Conservation (phyloP, 1,284 basidiomycete genomes). For the Trichosporon sp. region DNA sequence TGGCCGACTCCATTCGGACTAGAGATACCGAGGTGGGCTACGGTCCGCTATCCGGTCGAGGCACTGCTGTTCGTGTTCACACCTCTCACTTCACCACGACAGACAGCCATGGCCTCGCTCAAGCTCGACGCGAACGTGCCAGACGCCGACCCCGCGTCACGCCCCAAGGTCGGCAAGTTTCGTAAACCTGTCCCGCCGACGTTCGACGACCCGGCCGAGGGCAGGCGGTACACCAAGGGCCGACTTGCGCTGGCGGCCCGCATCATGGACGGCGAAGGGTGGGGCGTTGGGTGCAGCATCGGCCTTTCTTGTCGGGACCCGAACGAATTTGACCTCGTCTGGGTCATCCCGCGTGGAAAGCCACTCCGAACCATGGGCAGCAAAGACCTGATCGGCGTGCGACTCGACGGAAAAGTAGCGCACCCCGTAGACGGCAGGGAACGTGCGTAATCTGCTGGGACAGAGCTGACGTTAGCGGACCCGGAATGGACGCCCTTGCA, state of each 20-base stretch:
- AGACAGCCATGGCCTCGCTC: background rate
- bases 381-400: constrained; percentile 22
- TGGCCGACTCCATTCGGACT: background rate
- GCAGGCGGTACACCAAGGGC: constrained; percentile 23
- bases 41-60: background rate
- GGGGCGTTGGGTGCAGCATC: constrained; percentile 27
- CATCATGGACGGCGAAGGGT: constrained; percentile 26
- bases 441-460: constrained; percentile 7
- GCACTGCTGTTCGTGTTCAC: background rate
- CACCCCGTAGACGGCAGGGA: constrained; percentile 10
- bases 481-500: constrained; percentile 22
- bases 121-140: background rate
- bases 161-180: constrained; percentile 19
- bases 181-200: constrained; percentile 23
- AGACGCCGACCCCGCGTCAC: background rate
- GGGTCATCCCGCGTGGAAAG: constrained; percentile 24
- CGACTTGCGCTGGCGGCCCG: constrained; percentile 27
- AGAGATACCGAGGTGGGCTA: constrained; percentile 1
- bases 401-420: constrained; percentile 4
- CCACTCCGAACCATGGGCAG: constrained; percentile 21
- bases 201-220: constrained; percentile 19
- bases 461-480: constrained; percentile 16
- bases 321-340: constrained; percentile 18
- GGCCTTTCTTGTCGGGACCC: constrained; percentile 26
- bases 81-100: background rate